phyloP scores from a whole-genome alignment of 257 asterid species.

The Fraxinus anomala region DNA sequence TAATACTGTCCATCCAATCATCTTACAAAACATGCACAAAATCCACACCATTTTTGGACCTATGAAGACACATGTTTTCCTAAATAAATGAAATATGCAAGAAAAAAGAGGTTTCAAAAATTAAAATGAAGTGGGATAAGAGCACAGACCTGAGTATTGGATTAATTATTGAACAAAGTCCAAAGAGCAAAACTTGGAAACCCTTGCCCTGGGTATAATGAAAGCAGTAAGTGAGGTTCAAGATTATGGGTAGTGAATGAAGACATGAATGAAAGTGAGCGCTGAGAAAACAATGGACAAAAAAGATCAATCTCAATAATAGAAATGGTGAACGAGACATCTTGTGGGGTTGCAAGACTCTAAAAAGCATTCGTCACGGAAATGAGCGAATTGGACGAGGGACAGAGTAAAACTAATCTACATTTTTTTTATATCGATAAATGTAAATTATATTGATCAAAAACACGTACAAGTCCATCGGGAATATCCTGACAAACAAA shows the following conservation, averaged over 20 bases:
- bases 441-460: too few relatives aligned
- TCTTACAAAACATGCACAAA: background rate
- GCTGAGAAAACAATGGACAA: background rate
- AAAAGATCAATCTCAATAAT: slow-evolving; percentile 32
- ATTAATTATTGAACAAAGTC: background rate
- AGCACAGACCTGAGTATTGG: slow-evolving; percentile 20
- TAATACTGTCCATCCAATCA: background rate
- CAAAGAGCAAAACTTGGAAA: slow-evolving; percentile 5
- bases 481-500: too few relatives aligned
- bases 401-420: too few relatives aligned
- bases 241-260: slow-evolving; percentile 13
- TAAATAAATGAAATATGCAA: background rate
- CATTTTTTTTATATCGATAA: too few relatives aligned
- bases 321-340: slow-evolving; percentile 22
- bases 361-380: too few relatives aligned
- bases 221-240: background rate
- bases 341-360: slow-evolving; percentile 19
- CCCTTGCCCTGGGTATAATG: background rate
- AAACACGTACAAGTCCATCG: too few relatives aligned
- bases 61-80: background rate
- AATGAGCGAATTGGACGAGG: too few relatives aligned
- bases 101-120: background rate
- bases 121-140: slow-evolving; percentile 3
- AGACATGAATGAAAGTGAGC: background rate
- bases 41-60: background rate